These are phyloP conservation scores for Spinellus fusiger DNA, from an alignment of 192 early-diverging fungal genomes.

Conservation along the genomic window DNA sequence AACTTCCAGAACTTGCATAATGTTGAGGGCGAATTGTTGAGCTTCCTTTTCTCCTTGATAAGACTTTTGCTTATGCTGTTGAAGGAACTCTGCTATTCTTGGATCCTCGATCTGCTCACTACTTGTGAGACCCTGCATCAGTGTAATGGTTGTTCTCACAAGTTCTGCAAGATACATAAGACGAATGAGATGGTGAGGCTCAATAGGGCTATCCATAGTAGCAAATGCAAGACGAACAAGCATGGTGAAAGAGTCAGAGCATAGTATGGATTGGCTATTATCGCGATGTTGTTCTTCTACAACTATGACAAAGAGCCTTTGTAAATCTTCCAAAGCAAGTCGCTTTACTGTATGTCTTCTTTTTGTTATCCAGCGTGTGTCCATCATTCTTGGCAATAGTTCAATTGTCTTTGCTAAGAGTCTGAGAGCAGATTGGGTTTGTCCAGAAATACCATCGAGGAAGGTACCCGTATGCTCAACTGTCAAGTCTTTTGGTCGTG, in stretches of 20 bases:
- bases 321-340: conserved; percentile 1
- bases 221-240: conserved; percentile 60
- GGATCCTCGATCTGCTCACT: background rate
- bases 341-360: background rate
- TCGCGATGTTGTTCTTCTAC: background rate
- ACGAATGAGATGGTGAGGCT: conserved; percentile 58
- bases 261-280: conserved; percentile 51
- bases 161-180: conserved; percentile 69
- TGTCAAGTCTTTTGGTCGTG: conserved; percentile 17
- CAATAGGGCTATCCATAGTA: conserved; percentile 17
- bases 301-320: background rate
- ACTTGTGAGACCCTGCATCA: conserved; percentile 34
- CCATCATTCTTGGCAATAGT: conserved; percentile 12
- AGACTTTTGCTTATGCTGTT: background rate
- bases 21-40: background rate
- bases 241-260: conserved; percentile 62
- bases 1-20: conserved; percentile 13
- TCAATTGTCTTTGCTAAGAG: conserved; percentile 51
- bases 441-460: conserved; percentile 57
- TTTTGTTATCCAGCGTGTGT: background rate
- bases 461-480: conserved; percentile 40
- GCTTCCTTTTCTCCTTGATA: background rate
- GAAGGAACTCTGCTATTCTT: background rate
- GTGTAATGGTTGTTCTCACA: conserved; percentile 48
- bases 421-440: conserved; percentile 63